Base-by-base conservation (phyloP, 164 flowering plant genomes). In the Liquidambar formosana region DNA sequence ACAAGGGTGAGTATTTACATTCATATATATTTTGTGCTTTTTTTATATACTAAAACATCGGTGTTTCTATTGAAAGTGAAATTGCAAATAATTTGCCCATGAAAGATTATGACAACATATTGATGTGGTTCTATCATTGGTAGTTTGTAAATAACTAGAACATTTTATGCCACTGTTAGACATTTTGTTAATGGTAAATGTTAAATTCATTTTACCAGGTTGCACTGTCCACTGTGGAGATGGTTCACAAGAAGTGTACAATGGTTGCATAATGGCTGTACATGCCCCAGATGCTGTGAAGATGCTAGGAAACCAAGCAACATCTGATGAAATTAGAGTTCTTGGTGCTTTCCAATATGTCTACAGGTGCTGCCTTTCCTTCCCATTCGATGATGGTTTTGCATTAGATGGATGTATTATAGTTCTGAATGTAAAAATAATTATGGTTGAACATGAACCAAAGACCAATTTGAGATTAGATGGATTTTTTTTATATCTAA, bases 281-380 rank as follows among this genome's bases (percentile, higher is more conserved):
- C 97, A 92, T 79, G 92, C 96, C 27, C 97, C 96, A 27, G 96
- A 94, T 79, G 86, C 96, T 47, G 65, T 91, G 49, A 79, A 72
- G 38, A 70, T 89, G 63, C 74, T 91, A 62, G 97, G 91, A 66
- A 71, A 81, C 22, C 72, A 84, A 76, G 96, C 89, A 66, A 89
- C 97, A 45, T 75, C 38, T 41, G 93, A 94, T 64, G 98, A 94
- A 79, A 49, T 11, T 47, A 85, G 90, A 80, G 70, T 92, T 33
- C 89, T 95, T 57, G 97, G 97, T 70, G 97, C 96, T 65, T 95
- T 95, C 70, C 94, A 89, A 71, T 95, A 93, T 78, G 89, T 79
- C 21, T 82, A 86, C 76, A 95, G 97, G 99, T 89, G 54, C 38
- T 19, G 19, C 59, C 15, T 70, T 64, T 19, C 10, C 3, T 16